Base-by-base conservation (phyloP, 2,329 filamentous ascomycete genomes). In the Fusarium dimerum region DNA sequence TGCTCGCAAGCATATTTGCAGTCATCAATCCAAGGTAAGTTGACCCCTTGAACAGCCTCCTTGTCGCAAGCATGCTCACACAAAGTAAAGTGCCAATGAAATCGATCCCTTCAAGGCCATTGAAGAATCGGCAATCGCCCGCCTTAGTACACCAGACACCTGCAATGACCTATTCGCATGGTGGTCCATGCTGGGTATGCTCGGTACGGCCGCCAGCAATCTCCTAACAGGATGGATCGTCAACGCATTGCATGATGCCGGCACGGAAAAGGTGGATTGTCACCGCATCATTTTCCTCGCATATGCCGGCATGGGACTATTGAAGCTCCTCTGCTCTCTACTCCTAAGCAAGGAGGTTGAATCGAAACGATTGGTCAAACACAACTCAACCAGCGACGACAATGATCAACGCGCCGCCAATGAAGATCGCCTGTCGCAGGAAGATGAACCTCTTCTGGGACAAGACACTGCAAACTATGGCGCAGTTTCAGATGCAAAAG, bases 161-260 rank as follows among this genome's bases (percentile, higher is more conserved):
- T 56, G 60, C 36, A 63, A 61, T 12, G 60, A 63, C 6, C 47
- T 63, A 44, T 63, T 63, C 29, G 60, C 60, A 0, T 63, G 60
- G 60, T 63, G 60, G 60, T 59, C 57, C 5, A 63, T 63, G 60
- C 40, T 63, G 6, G 60, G 60, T 26, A 63, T 61, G 60, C 48
- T 63, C 10, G 60, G 60, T 10, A 63, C 60, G 1, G 60, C 60
- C 1, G 52, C 50, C 1, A 63, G 60, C 18, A 63, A 63, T 15
- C 52, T 63, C 1, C 41, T 59, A 0, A 59, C 60, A 3, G 60
- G 60, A 5, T 63, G 60, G 56, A 43, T 40, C 7, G 56, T 63
- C 36, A 50, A 63, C 9, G 51, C 47, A 2, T 48, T 63, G 1
- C 47, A 55, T 9, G 47, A 52, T 17, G 40, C 40, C 0, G 60